phyloP scores from a whole-genome alignment of 192 early-diverging fungal genomes.

The Chytriomyces confervae region DNA sequence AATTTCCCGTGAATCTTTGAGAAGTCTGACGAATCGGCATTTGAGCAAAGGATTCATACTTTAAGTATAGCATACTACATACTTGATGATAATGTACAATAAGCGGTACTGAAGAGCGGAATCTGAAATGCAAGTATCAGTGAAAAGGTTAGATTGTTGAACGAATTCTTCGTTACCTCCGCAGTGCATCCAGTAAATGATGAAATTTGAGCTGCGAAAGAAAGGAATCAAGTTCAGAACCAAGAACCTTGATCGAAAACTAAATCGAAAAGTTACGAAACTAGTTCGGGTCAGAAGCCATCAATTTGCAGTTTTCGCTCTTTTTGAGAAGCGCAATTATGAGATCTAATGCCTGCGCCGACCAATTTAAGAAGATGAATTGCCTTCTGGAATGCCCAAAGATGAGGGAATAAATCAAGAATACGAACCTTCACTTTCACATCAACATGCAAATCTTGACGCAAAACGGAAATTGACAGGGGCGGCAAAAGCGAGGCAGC shows the following conservation, averaged over 20 bases:
- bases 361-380: background rate
- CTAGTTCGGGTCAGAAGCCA: background rate
- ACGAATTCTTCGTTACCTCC: background rate
- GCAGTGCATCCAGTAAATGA: background rate
- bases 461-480: background rate
- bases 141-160: background rate
- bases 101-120: background rate
- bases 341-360: background rate
- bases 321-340: background rate
- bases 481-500: background rate
- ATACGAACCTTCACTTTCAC: background rate
- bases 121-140: background rate
- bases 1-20: background rate
- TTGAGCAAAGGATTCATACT: too few relatives aligned
- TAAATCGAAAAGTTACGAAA: too few relatives aligned
- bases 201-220: background rate
- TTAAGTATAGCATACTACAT: too few relatives aligned
- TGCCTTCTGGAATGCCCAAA: too few relatives aligned
- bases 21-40: background rate
- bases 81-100: background rate
- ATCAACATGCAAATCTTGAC: background rate
- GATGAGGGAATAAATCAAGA: too few relatives aligned
- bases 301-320: background rate
- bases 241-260: background rate
- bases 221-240: background rate